Conservation (phyloP, 129 eudicot species). For the Flaveria linearis region DNA sequence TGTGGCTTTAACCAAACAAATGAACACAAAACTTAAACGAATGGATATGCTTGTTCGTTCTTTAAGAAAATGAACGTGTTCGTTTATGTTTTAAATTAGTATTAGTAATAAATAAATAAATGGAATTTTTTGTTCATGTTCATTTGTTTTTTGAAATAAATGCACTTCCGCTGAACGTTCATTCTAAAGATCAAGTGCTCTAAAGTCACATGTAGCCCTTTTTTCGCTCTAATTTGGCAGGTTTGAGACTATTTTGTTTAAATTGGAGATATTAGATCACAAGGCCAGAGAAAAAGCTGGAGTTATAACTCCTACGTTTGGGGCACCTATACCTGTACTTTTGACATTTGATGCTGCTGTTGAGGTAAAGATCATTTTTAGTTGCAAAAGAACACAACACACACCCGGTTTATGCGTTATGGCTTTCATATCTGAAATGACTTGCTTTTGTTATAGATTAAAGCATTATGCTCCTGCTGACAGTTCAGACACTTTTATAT, state of each 20-base stretch:
- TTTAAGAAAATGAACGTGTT: background rate
- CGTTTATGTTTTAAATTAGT: background rate
- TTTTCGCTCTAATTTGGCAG: slow-evolving; percentile 46
- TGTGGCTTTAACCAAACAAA: background rate
- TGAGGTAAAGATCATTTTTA: slow-evolving; percentile 55
- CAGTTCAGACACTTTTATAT: background rate
- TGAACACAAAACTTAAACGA: background rate
- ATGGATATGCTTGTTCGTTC: background rate
- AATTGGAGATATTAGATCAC: slow-evolving; percentile 87
- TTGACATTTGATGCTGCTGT: slow-evolving; percentile 89
- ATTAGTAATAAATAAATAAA: background rate
- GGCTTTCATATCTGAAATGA: slow-evolving; percentile 6
- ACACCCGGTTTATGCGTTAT: background rate
- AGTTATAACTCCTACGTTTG: slow-evolving; percentile 80
- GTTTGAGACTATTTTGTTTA: slow-evolving; percentile 67
- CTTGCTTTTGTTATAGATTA: background rate
- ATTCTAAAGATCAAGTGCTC: background rate
- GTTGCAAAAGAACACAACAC: background rate
- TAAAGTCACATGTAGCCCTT: background rate
- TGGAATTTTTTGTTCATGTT: background rate
- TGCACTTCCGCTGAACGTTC: background rate
- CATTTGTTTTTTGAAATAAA: background rate
- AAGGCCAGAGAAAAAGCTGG: slow-evolving; percentile 98
- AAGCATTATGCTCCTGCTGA: slow-evolving; percentile 3
- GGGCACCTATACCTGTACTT: slow-evolving; percentile 83